Evolutionary conservation across 257 asterid species (phyloP).

Genomic region (Solanum medicagineum): DNA sequence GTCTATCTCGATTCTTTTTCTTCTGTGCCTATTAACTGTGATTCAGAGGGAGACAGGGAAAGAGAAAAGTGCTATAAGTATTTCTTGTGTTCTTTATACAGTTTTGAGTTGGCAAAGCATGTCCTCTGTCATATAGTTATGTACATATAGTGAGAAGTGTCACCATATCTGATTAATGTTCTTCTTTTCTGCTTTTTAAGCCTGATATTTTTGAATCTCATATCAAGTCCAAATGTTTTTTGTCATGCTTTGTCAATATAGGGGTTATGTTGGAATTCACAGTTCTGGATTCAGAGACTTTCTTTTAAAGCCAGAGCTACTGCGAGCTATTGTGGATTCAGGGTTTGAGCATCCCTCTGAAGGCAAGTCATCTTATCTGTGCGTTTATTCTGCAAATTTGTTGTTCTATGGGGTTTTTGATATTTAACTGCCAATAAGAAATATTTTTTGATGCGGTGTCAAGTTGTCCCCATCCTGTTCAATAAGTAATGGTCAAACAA

Average conservation of each 20-base stretch:
- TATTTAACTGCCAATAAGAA: background rate
- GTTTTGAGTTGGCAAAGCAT: background rate
- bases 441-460: background rate
- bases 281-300: conserved; percentile 46
- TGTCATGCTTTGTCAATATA: background rate
- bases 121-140: background rate
- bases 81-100: background rate
- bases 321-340: conserved; percentile 38
- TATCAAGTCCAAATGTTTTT: background rate
- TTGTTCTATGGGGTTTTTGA: background rate
- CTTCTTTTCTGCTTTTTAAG: background rate
- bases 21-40: background rate
- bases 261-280: conserved; percentile 41
- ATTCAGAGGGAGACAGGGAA: background rate
- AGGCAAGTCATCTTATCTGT: conserved; percentile 18
- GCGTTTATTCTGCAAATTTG: background rate
- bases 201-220: background rate
- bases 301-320: conserved; percentile 37
- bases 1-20: background rate
- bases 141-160: background rate
- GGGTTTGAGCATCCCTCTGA: conserved; percentile 49
- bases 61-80: background rate
- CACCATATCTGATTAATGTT: background rate
- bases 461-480: background rate
- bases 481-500: background rate